Evolutionary conservation across 352 stramenopile species (phyloP), one percentile per base, ranked within the genome.

Genomic region (Phytophthora ramorum): DNA sequence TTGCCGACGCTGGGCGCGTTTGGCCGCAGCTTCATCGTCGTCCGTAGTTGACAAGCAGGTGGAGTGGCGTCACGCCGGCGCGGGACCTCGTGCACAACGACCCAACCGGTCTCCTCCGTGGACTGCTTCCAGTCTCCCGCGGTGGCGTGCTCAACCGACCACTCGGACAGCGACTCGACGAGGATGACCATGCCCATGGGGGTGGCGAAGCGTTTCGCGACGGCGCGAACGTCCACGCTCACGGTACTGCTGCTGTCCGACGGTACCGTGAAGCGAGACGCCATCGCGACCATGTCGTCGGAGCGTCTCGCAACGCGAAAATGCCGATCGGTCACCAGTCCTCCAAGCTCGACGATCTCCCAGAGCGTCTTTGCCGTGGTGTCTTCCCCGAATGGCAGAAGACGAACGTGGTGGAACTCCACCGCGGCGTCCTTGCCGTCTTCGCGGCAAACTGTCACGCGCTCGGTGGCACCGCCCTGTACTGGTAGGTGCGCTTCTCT

Each of bases 21-120:
- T 17, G 43, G 63, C 4, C 35, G 50, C 2, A 72, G 44, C 14
- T 67, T 72, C 10, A 72, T 67, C 22, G 47, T 34, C 10, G 63
- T 47, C 35, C 47, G 24, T 3, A 72, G 1, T 13, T 63, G 63
- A 20, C 63, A 67, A 10, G 48, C 28, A 6, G 17, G 32, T 19
- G 38, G 32, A 7, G 9, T 14, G 8, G 20, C 32, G 19, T 69
- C 10, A 4, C 5, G 7, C 55, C 46, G 43, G 16, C 12, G 17
- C 1, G 43, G 44, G n/a, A 40, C 26, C 9, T 68, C 24, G 4
- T 43, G 16, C 26, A 63, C 45, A 0, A 69, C 45, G 35, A 63
- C 37, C 45, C 54, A 63, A 2, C 61, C 61, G n/a, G 9, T 6
- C 19, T 69, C 61, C 37, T 63, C 52, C 4, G 61, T 69, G 13